Percentiles rank a stretch among this genome's conserved stretches.
These are phyloP conservation scores for Lactifluus piperatus DNA, from an alignment of 768 basidiomycete genomes.

Conservation along the genomic window DNA sequence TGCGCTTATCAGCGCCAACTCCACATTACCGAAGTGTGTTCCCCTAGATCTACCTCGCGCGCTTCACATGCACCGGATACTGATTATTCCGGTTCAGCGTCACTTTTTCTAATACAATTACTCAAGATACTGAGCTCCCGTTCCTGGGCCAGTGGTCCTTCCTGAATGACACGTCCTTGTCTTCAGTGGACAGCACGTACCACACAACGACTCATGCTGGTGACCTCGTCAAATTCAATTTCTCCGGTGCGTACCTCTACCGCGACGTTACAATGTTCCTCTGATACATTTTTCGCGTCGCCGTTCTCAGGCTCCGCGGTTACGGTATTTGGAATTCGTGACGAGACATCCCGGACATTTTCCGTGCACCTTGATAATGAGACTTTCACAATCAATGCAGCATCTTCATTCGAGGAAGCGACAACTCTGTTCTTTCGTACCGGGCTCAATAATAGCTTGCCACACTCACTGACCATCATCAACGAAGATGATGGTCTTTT, in stretches of 20 bases:
- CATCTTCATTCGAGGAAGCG: conserved; percentile 43
- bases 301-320: conserved; percentile 48
- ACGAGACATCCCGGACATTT: conserved; percentile 48
- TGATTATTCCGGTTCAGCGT: conserved; percentile 28
- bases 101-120: conserved; percentile 26
- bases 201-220: conserved; percentile 33
- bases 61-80: conserved; percentile 11
- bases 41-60: neutral
- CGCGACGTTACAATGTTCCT: neutral
- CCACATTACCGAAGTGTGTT: conserved; percentile 29
- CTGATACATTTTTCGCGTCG: neutral
- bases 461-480: conserved; percentile 44
- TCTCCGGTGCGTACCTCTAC: conserved; percentile 35
- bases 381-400: conserved; percentile 39
- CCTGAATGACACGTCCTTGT: conserved; percentile 21
- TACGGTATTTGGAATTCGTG: conserved; percentile 49
- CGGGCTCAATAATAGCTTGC: conserved; percentile 41
- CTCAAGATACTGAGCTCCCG: conserved; percentile 39
- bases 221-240: conserved; percentile 36
- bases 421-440: conserved; percentile 57
- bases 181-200: conserved; percentile 21
- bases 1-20: conserved; percentile 40
- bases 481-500: conserved; percentile 42
- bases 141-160: conserved; percentile 51
- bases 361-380: conserved; percentile 47